Evolutionary conservation across 306 rosid species (phyloP), one percentile per base, ranked within the genome.

Genomic region (Vicia faba): DNA sequence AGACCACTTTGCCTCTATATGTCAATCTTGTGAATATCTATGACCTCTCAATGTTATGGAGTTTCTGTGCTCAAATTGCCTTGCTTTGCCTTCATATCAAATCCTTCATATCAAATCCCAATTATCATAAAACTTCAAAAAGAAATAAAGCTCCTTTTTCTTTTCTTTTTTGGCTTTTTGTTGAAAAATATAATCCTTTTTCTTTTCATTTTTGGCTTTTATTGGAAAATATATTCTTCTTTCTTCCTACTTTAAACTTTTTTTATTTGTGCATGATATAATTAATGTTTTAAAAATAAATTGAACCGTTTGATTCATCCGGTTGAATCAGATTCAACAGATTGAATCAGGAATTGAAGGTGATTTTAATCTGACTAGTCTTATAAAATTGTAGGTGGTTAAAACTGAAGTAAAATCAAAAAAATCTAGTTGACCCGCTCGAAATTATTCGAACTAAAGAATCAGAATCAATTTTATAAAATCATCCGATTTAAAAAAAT

Each of bases 1-100:
- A 33, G 76, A 74, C 87, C 83, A 67, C 85, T 61, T 75, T 61
- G 44, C 57, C 79, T 74, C 68, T 62, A 31, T 45, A 59, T 45
- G 8, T 41, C 68, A 15, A 15, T 66, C 67, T 66, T 68, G 61
- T 65, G 75, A 53, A 64, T 65, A 40, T 18, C 2, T 19, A 62
- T 53, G 40, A 11, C 44, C 12, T 54, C 57, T 51, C 66, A 14
- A 33, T 9, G 13, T 71, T 35, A 67, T 43, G 72, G 81, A 78
- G 64, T 75, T 63, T 72, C 73, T 60, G 40, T 36, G 23, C 59
- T 77, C 79, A 66, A 75, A 66, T 77, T 75, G 73, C 67, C 64
- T 79, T 62, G 66, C 80, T 74, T 19, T 19, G 38, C 57, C 61
- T 69, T 55, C 50, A 18, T 33, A 61, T 73, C 82, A 75, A 82